Base-by-base conservation (phyloP, 768 basidiomycete genomes). In the Phlebiopsis gigantea region DNA sequence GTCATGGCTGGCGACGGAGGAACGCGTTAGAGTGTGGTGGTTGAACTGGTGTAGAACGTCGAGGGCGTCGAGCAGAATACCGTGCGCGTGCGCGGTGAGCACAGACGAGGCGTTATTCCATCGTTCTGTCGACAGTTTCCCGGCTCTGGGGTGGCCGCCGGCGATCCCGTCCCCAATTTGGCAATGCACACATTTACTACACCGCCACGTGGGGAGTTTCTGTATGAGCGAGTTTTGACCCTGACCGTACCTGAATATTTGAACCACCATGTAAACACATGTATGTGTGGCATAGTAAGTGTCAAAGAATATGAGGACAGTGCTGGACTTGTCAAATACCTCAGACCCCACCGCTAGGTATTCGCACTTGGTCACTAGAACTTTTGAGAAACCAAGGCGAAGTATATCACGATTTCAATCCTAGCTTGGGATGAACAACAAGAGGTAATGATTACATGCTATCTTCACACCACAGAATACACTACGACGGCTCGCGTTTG, bases 61-160 rank as follows among this genome's bases (percentile, higher is more conserved):
- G 10, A 39, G 50, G 14, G 24, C 6, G 22, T 31, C 29, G 10
- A 12, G 30, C 8, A 4, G 21, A 41, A 5, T 34, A n/a, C n/a
- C 30, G 50, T 30, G 50, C 21, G 29, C n/a, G 34, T 48, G 47
- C 47, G 50, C 50, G 34, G 22, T 41, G 31, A 39, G 34, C 29
- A 41, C 50, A 39, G 34, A 51, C 50, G 50, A 51, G 50, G 30
- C 21, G 30, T 41, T 34, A 51, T 39, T 51, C 31, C 50, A 51
- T 41, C n/a, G 50, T 51, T 51, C 50, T 17, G 15, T 45, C 19
- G 21, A 39, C 29, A 24, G 46, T 26, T 50, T 25, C 21, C n/a
- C 17, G 34, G 22, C 50, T 30, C 29, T 30, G 50, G 29, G 30
- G 31, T 22, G 10, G 50, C 50, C 31, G 50, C 29, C 50, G 50